Conservation (phyloP, 2,329 filamentous ascomycete species). For the Gnomoniopsis sp. region DNA sequence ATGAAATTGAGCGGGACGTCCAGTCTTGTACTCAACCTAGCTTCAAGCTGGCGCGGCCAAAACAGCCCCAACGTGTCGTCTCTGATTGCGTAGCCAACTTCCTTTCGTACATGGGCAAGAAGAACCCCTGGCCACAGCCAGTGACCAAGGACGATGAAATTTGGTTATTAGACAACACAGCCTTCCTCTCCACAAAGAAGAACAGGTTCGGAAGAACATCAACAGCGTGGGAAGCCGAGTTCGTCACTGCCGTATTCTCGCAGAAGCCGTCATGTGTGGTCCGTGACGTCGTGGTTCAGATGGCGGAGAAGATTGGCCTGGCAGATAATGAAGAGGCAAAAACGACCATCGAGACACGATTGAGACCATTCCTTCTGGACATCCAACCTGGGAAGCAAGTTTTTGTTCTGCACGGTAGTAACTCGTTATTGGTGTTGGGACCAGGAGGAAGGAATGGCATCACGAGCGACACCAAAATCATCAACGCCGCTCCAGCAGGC, state of each 20-base stretch:
- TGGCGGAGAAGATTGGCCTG: constrained; percentile 68
- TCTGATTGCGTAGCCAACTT: constrained; percentile 29
- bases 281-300: constrained; percentile 64
- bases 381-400: constrained; percentile 69
- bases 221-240: constrained; percentile 70
- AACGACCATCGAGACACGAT: constrained; percentile 58
- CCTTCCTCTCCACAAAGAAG: constrained; percentile 53
- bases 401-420: constrained; percentile 54
- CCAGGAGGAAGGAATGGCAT: constrained; percentile 72
- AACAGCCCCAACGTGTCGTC: constrained; percentile 1
- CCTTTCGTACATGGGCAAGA: constrained; percentile 47
- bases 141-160: constrained; percentile 68
- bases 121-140: constrained; percentile 56
- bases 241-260: constrained; percentile 78
- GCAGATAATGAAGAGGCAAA: constrained; percentile 56
- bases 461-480: constrained; percentile 56
- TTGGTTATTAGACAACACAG: constrained; percentile 90
- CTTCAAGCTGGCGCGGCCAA: not conserved
- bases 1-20: constrained; percentile 7
- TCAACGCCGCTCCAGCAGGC: constrained; percentile 47
- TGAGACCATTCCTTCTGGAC: constrained; percentile 75
- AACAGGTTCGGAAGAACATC: constrained; percentile 28
- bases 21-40: not conserved
- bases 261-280: constrained; percentile 65
- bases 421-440: constrained; percentile 51